Evolutionary conservation across 306 rosid genomes (phyloP).

Genomic region (Trichosanthes cucumerina): DNA sequence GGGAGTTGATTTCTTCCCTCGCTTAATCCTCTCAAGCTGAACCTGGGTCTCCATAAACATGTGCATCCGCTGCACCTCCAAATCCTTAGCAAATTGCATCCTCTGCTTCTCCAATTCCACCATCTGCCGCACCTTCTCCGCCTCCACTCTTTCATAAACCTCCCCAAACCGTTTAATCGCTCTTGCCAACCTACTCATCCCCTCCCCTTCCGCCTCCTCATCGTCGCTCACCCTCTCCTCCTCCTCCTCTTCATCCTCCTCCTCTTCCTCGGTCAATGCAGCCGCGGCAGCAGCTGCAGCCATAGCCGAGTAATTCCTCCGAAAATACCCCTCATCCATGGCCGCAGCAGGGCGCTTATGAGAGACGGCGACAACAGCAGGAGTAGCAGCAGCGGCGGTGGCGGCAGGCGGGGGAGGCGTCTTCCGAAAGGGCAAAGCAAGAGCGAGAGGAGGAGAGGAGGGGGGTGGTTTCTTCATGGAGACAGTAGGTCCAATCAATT

Average conservation of each 20-base stretch:
- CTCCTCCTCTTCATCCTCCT: slow-evolving; percentile 46
- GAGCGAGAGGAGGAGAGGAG: slow-evolving; percentile 54
- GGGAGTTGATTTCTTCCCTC: slow-evolving; percentile 70
- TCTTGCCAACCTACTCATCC: slow-evolving; percentile 71
- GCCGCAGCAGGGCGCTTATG: slow-evolving; percentile 49
- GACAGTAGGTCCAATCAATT: slow-evolving; percentile 51
- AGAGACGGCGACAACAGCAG: slow-evolving; percentile 26
- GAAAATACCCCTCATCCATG: slow-evolving; percentile 43
- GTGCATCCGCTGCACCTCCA: slow-evolving; percentile 86
- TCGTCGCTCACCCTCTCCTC: slow-evolving; percentile 32
- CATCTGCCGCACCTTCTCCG: slow-evolving; percentile 80
- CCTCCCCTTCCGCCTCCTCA: slow-evolving; percentile 62
- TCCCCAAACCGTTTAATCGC: slow-evolving; percentile 82
- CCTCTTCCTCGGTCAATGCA: slow-evolving; percentile 47
- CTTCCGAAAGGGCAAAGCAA: slow-evolving; percentile 47
- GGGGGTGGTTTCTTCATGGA: slow-evolving; percentile 37
- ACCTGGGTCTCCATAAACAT: slow-evolving; percentile 94
- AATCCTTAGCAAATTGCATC: slow-evolving; percentile 84
- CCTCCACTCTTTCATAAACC: slow-evolving; percentile 82
- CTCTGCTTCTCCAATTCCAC: slow-evolving; percentile 93
- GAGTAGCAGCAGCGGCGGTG: slow-evolving; percentile 13
- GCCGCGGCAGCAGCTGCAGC: slow-evolving; percentile 92
- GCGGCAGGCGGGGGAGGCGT: slow-evolving; percentile 14
- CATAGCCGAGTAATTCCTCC: slow-evolving; percentile 84
- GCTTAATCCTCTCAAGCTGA: slow-evolving; percentile 91